These are phyloP conservation scores for Penicillium digitatum DNA, from an alignment of 2,329 filamentous ascomycete genomes.

Conservation along the genomic window DNA sequence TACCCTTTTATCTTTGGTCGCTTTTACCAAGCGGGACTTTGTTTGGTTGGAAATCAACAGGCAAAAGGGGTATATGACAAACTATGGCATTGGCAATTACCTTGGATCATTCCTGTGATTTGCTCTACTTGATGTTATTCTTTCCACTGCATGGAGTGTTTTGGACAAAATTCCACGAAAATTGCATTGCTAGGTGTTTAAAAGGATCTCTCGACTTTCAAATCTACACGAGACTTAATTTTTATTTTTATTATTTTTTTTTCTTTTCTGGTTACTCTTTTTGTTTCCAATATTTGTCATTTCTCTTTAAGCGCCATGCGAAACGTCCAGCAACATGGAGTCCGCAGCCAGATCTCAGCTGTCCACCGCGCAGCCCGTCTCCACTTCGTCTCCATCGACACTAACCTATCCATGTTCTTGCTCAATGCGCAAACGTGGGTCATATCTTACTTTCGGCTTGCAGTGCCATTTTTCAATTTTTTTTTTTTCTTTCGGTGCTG, in stretches of 20 bases:
- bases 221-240: too few relatives aligned
- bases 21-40: conserved; percentile 16
- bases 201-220: background rate
- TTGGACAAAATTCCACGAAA: background rate
- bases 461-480: conserved; percentile 10
- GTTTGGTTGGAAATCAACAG: conserved; percentile 8
- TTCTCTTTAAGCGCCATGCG: background rate
- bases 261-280: background rate
- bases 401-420: conserved; percentile 16
- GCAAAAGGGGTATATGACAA: conserved; percentile 6
- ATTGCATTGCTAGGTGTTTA: conserved; percentile 7
- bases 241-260: background rate
- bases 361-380: conserved; percentile 3
- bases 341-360: background rate
- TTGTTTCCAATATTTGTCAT: background rate
- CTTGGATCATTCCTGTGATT: background rate
- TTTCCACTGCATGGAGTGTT: background rate
- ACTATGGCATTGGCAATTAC: conserved; percentile 1
- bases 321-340: background rate
- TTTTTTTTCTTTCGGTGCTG: background rate
- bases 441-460: conserved; percentile 11
- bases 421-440: conserved; percentile 21
- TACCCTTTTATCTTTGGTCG: conserved; percentile 28
- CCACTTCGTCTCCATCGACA: background rate
- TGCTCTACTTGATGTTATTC: background rate